Evolutionary conservation across 352 stramenopile species (phyloP).

Genomic region (Phytophthora aleatoria): DNA sequence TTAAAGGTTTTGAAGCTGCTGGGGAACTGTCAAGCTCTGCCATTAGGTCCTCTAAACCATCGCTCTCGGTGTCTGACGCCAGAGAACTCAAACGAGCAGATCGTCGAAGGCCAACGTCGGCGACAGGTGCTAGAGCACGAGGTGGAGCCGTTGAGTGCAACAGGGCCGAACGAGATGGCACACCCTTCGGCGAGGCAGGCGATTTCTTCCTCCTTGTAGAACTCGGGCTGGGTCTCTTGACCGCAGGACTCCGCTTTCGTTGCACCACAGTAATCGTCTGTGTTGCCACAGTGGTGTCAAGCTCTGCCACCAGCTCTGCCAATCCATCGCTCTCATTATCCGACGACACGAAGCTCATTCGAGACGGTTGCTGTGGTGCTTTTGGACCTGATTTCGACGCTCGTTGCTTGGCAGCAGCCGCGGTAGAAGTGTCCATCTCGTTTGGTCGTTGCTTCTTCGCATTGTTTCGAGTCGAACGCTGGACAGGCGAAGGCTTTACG

Average conservation of each 20-base stretch:
- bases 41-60: slow-evolving; percentile 55
- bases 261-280: neutral
- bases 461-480: slow-evolving; percentile 17
- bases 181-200: slow-evolving; percentile 3
- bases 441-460: slow-evolving; percentile 16
- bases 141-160: neutral
- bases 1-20: neutral
- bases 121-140: neutral
- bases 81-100: slow-evolving; percentile 37
- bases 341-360: slow-evolving; percentile 27
- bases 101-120: slow-evolving; percentile 9
- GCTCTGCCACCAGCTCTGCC: slow-evolving; percentile 49
- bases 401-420: slow-evolving; percentile 7
- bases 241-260: neutral
- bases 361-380: slow-evolving; percentile 12
- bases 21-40: slow-evolving; percentile 41
- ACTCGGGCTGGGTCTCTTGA: neutral
- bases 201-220: slow-evolving; percentile 8
- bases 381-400: neutral
- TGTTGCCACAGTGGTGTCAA: slow-evolving; percentile 25
- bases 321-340: slow-evolving; percentile 57
- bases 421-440: slow-evolving; percentile 2
- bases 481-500: slow-evolving; percentile 1
- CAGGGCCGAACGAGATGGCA: neutral
- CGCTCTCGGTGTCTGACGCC: slow-evolving; percentile 51